Percentiles rank a stretch among this genome's conserved stretches.
These are phyloP conservation scores for Tuber umbilicatum DNA, from an alignment of 495 filamentous ascomycete genomes.

Conservation along the genomic window DNA sequence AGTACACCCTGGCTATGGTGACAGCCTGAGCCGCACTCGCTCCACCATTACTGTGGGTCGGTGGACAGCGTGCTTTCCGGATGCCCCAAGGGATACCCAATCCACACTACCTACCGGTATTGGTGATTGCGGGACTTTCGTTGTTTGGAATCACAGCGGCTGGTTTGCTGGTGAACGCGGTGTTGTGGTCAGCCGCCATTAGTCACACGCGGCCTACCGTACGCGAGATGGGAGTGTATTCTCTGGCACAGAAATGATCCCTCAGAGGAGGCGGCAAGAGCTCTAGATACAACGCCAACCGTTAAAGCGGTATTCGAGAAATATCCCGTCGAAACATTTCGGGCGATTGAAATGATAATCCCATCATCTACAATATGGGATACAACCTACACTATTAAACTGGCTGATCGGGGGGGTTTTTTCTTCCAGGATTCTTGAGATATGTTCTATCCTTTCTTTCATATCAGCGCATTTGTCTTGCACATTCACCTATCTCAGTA, in stretches of 20 bases:
- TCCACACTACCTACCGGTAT: background rate
- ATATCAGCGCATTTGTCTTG: background rate
- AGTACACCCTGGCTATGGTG: background rate
- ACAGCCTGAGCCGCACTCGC: background rate
- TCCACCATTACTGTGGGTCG: background rate
- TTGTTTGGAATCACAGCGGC: constrained; percentile 17
- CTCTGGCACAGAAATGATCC: constrained; percentile 73
- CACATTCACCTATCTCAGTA: background rate
- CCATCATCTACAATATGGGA: background rate
- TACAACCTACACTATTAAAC: background rate
- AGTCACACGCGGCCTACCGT: constrained; percentile 14
- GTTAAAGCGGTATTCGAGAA: background rate
- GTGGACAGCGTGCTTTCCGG: background rate
- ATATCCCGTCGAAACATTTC: background rate
- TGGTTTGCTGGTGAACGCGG: constrained; percentile 12
- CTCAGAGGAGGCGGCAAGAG: background rate
- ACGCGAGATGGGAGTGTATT: constrained; percentile 46
- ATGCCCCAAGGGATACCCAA: background rate
- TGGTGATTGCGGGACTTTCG: constrained; percentile 16
- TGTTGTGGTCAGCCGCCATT: constrained; percentile 3
- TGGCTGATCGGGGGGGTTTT: background rate
- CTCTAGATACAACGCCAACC: background rate
- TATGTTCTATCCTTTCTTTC: background rate
- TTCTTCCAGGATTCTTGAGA: background rate
- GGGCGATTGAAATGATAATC: background rate